phyloP scores from a whole-genome alignment of 495 filamentous ascomycete genomes.

The Penicillium longicatenatum region DNA sequence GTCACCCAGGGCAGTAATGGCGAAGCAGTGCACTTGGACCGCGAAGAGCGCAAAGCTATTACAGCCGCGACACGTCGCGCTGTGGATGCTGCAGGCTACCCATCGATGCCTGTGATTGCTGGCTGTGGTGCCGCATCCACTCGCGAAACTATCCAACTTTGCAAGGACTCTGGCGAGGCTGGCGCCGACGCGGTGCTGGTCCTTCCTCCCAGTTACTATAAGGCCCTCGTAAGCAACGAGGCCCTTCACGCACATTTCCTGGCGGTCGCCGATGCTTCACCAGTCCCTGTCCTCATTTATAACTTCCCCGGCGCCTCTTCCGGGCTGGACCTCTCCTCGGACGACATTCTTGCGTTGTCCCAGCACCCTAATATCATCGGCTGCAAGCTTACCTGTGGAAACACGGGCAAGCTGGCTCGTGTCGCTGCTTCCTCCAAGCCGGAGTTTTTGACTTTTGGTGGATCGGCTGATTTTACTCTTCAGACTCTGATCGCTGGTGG shows the following conservation, averaged over 20 bases:
- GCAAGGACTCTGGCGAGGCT: constrained; percentile 69
- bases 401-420: constrained; percentile 87
- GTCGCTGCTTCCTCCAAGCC: constrained; percentile 66
- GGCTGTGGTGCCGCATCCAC: constrained; percentile 83
- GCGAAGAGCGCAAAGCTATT: constrained; percentile 67
- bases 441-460: constrained; percentile 78
- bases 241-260: constrained; percentile 73
- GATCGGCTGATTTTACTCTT: constrained; percentile 87
- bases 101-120: constrained; percentile 75
- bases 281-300: constrained; percentile 88
- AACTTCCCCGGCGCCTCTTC: constrained; percentile 85
- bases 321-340: constrained; percentile 81
- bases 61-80: constrained; percentile 75
- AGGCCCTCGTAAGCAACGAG: constrained; percentile 56
- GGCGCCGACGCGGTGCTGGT: constrained; percentile 86
- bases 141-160: constrained; percentile 81
- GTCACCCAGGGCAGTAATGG: constrained; percentile 90
- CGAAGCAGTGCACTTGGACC: constrained; percentile 79
- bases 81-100: constrained; percentile 68
- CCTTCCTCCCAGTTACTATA: constrained; percentile 86
- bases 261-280: constrained; percentile 76
- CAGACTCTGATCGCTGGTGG: constrained; percentile 85
- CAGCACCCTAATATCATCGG: constrained; percentile 86
- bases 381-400: constrained; percentile 90
- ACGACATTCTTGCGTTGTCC: constrained; percentile 72